Evolutionary conservation across 2,329 filamentous ascomycete genomes (phyloP), one percentile per base, ranked within the genome.

Genomic region (Orbilia brochopaga): DNA sequence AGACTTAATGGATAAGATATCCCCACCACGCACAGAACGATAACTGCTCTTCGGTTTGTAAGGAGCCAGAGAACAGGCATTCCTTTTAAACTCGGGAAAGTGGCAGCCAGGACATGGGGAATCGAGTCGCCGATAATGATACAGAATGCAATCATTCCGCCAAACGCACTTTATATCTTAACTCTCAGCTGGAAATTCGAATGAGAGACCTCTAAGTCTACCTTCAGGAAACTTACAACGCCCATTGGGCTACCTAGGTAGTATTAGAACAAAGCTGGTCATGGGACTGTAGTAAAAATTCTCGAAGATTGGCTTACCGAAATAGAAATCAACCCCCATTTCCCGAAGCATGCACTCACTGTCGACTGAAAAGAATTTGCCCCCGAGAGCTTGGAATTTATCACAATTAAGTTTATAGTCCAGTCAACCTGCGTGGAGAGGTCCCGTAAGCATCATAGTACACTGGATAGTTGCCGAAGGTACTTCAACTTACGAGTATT

Each of bases 71-170:
- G 80, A 21, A 97, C 89, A 0, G 91, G 87, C 78, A 90, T 87
- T 30, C 87, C 83, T 42, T 82, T 81, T 69, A 97, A 79, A 1
- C 85, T 86, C 0, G 94, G 92, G 82, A 93, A 96, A 3, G 97
- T 80, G 2, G 92, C 91, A 53, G 84, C 81, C 77, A 97, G 80
- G 53, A 99, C 94, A 79, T 92, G 91, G 2, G 94, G 94, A 78
- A 99, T 97, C 0, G 91, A 92, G 79, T 99, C 94, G 69, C 94
- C 94, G 8, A 99, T 90, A 77, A 99, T 97, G 77, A 99, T 92
- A 75, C 92, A 94, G 80, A 97, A 99, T 13, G 94, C 94, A 63
- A 99, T 87, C 94, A 99, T 99, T 74, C 94, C 94, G 64, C 94
- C 94, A 82, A 97, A 99, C 1, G 94, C 94, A 83, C 82, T 83